Base-by-base conservation (phyloP, 148 eudicot species). In the Rhododendron griersonianum region DNA sequence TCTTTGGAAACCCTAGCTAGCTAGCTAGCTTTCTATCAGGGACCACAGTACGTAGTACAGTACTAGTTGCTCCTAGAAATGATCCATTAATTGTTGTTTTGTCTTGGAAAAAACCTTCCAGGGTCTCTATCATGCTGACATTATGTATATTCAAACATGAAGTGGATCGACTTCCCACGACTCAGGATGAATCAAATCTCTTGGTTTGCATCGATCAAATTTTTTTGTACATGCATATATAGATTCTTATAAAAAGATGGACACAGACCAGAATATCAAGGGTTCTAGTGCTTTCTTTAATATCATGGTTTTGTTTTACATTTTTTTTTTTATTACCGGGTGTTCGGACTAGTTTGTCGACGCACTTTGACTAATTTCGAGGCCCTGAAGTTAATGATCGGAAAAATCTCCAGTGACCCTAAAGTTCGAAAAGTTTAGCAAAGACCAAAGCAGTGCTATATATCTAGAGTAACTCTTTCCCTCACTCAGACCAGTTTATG, bases 41-140 rank as follows among this genome's bases (percentile, higher is more conserved):
- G 85, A 84, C 85, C 85, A 84, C 80, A 44, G 85, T 41, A 5
- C 1, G 1, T 33, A 1, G 3, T 4, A 1, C 2, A 11, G 41
- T 1, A 33, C 35, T 25, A 83, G 85, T 67, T 45, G 1, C 33
- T 71, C 86, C 50, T 35, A 51, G 33, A 84, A 73, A 41, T 84
- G 79, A 78, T 73, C 19, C 28, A 35, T 67, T 44, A 33, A 33
- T 33, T 33, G 50, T 47, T 30, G 45, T 73, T 7, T 37, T 77
- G 37, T 23, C 23, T 9, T 71, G 45, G 37, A 73, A 84, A 65
- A 18, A 35, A 47, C 30, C 85, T 48, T 48, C 4, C 19, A 28
- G n/a, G 47, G 53, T 84, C 76, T 84, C 85, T 28, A 35, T 84
- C 81, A 84, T 53, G 86, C 48, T 53, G 81, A 50, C 86, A 73